phyloP scores from a whole-genome alignment of 768 basidiomycete genomes.

The Auricularia auricula-judae region DNA sequence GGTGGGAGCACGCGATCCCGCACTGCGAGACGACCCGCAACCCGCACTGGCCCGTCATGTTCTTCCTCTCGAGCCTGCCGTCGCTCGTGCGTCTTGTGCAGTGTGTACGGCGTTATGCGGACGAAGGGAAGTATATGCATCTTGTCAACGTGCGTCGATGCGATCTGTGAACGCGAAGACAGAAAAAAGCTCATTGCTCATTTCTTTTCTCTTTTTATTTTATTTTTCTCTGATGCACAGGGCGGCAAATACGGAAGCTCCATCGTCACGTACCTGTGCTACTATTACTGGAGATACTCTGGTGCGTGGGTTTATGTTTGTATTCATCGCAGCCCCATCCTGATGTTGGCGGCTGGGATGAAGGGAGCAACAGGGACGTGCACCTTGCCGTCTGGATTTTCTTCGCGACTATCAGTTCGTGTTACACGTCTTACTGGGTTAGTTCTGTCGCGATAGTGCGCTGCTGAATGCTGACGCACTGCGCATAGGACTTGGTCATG shows the following conservation, averaged over 20 bases:
- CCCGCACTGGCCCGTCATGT: conserved; percentile 50
- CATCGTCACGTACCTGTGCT: conserved; percentile 54
- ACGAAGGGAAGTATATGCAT: conserved; percentile 65
- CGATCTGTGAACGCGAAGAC: too few relatives aligned
- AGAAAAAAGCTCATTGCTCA: too few relatives aligned
- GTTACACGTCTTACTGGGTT: conserved; percentile 76
- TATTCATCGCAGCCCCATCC: not conserved
- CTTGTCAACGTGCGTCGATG: conserved; percentile 63
- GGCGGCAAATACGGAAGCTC: conserved; percentile 75
- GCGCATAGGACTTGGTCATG: conserved; percentile 63
- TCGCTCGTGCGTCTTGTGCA: conserved; percentile 72
- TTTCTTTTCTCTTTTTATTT: too few relatives aligned
- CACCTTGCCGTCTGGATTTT: conserved; percentile 63
- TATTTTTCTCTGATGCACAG: conserved; percentile 25
- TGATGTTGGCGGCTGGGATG: conserved; percentile 6
- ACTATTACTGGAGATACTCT: conserved; percentile 67
- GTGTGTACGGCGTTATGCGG: conserved; percentile 76
- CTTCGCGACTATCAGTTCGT: conserved; percentile 46
- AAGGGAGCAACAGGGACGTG: conserved; percentile 28
- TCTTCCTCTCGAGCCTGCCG: conserved; percentile 52
- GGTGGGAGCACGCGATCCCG: conserved; percentile 39
- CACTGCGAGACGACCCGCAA: conserved; percentile 34
- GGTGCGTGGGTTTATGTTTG: conserved; percentile 23
- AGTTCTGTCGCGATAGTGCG: conserved; percentile 12
- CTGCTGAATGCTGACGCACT: not conserved